phyloP scores from a whole-genome alignment of 208 protist genomes.

The Leishmania braziliensis region DNA sequence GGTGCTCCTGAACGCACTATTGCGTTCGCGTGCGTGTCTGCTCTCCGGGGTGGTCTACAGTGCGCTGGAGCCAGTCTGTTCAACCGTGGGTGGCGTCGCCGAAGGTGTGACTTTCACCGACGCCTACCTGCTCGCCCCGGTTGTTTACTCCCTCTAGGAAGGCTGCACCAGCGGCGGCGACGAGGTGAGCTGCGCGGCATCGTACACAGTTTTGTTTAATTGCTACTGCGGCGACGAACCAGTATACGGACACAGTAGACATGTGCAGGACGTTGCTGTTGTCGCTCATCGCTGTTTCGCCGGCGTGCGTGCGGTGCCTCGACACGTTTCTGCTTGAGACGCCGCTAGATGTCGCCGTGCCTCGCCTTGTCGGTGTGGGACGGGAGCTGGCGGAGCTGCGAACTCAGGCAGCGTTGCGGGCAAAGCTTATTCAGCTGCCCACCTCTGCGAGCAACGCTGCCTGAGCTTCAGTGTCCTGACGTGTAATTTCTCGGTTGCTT shows the following conservation, averaged over 20 bases:
- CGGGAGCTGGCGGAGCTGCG: constrained; percentile 17
- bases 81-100: neutral
- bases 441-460: neutral
- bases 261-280: constrained; percentile 13
- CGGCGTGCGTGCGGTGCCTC: constrained; percentile 23
- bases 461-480: constrained; percentile 20
- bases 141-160: constrained; percentile 21
- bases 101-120: constrained; percentile 13
- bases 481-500: constrained; percentile 21
- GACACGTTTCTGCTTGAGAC: constrained; percentile 21
- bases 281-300: constrained; percentile 23
- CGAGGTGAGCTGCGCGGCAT: neutral
- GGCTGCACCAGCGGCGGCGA: constrained; percentile 1
- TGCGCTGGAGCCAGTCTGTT: constrained; percentile 9
- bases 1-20: constrained; percentile 19
- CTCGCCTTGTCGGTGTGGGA: constrained; percentile 17
- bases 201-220: neutral
- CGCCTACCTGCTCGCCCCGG: constrained; percentile 6
- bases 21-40: constrained; percentile 23
- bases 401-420: constrained; percentile 3
- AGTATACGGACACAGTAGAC: neutral
- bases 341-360: constrained; percentile 6
- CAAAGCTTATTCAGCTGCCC: neutral
- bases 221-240: neutral
- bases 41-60: constrained; percentile 18